Evolutionary conservation across 495 filamentous ascomycete genomes (phyloP), one percentile per base, ranked within the genome.

Genomic region (Copromyces sp.): DNA sequence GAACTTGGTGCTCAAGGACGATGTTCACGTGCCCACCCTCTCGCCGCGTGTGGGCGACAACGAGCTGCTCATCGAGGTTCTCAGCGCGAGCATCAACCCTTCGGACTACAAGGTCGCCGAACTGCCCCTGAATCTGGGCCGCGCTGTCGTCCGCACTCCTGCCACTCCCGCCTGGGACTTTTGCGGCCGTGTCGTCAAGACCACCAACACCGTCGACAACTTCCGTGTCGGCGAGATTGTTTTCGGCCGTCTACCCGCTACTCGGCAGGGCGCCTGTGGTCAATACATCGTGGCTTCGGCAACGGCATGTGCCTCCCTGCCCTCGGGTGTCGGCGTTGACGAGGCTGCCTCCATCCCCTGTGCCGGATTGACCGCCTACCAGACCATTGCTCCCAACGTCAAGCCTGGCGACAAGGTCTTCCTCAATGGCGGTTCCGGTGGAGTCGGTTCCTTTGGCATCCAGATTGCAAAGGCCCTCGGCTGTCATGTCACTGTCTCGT

Each of bases 81-180:
- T 88, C 69, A 78, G 83, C 69, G 81, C 82, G 12, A 78, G 86
- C 17, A 79, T 93, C 69, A 94, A 94, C 80, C 91, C 91, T 3
- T 87, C 87, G 39, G 91, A 94, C 84, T 89, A 89, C 87, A 93
- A 93, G 78, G 73, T 87, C 20, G 84, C 88, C 20, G 89, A 92
- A 73, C 72, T 89, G 68, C 81, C 82, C 1, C 35, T 84, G 9
- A 65, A 65, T 65, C 8, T 88, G 8, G 75, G 75, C 8, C 81
- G 82, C 24, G 70, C 86, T 5, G 40, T 86, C 0, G 77, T 88
- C 73, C 78, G 78, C 39, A 39, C 69, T 0, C 85, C 86, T 1
- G 86, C 87, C 0, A 86, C 86, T 9, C 91, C 88, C 0, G 86
- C 88, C 0, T 80, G 90, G 77, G 91, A 93, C 78, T 90, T 89